A percentile compares a stretch with the other conserved stretches of the same genome.
Conservation (phyloP, 2,329 filamentous ascomycete species). For the Cercospora zeina region DNA sequence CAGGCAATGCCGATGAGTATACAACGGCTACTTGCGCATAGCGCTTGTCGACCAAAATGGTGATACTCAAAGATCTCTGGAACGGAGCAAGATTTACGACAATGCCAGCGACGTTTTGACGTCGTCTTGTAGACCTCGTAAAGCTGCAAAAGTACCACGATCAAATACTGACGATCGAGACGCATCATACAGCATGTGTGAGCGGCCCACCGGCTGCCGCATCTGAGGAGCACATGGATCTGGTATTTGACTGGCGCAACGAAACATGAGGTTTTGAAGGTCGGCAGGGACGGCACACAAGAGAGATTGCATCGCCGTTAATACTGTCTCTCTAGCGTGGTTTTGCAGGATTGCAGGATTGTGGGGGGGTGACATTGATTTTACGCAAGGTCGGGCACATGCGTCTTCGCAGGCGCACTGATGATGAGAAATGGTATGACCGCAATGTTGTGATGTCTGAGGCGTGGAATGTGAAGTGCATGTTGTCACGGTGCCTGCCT, state of each 20-base stretch:
- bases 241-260: background rate
- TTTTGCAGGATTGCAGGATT: background rate
- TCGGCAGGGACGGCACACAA: background rate
- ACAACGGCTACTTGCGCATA: background rate
- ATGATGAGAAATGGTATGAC: background rate
- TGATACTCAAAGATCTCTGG: background rate
- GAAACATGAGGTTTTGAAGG: background rate
- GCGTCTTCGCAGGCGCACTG: background rate
- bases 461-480: background rate
- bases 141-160: background rate
- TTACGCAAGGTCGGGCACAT: background rate
- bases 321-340: background rate
- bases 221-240: no score
- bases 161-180: background rate
- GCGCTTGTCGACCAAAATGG: background rate
- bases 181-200: background rate
- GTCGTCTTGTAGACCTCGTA: background rate
- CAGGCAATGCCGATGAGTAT: background rate
- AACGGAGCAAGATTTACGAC: background rate
- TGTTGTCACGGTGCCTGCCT: background rate
- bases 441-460: conserved; percentile 1
- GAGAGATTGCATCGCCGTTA: conserved; percentile 1
- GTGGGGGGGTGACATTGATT: background rate
- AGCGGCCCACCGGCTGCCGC: background rate
- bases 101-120: background rate